Evolutionary conservation across 2,329 filamentous ascomycete genomes (phyloP), one percentile per base, ranked within the genome.

Genomic region (Fusarium lyarnte): DNA sequence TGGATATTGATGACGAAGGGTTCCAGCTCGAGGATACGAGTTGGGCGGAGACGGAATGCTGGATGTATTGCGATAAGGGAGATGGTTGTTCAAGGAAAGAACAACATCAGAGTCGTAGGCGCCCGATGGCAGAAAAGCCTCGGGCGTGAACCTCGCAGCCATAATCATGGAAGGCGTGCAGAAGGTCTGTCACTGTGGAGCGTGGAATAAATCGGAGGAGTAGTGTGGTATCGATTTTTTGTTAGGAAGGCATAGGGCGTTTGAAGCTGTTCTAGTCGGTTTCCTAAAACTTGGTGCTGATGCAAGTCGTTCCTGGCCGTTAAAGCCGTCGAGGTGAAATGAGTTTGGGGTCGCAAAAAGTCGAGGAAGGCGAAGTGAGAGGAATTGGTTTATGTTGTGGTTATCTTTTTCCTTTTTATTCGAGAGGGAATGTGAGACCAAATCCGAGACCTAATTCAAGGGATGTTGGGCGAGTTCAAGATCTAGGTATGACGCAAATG

Each of bases 101-200:
- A 65, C 49, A 61, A 62, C 49, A 54, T 76, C 74, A 52, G 65
- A 51, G 45, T 78, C 74, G 63, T 77, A 74, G 51, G 69, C 74
- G 63, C 77, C 76, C 47, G 77, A 74, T 46, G 77, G 77, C 69
- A 78, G 61, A 69, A 78, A 78, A 51, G 76, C 74, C 55, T 77
- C 75, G 52, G 77, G 67, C 31, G 72, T 74, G 47, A 78, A 58
- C 43, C 73, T 75, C 54, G 73, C 63, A 53, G 76, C 65, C 76
- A 77, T 77, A 60, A 70, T 75, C 68, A 63, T 68, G 69, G 58
- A 68, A 63, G 66, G 45, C 41, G 41, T 54, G 73, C 60, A 35
- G 25, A 47, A 74, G 57, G 46, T 63, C 35, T 58, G 62, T 55
- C 31, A 45, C 46, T 42, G 52, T 55, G 57, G 61, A 72, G 64